Conservation (phyloP, 2,329 filamentous ascomycete species). For the Trichoderma koningiopsis region DNA sequence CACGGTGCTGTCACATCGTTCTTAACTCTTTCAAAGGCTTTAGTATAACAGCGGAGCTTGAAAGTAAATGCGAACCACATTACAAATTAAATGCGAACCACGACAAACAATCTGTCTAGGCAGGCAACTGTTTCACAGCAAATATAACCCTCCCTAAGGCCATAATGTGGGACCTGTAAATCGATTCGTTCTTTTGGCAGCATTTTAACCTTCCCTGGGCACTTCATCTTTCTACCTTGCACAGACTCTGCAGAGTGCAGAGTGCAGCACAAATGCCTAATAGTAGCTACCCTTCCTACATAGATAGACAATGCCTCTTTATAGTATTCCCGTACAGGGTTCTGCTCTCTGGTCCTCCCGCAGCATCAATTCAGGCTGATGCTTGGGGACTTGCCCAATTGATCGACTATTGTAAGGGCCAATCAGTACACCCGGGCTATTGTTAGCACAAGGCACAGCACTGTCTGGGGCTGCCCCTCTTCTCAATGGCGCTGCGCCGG, state of each 20-base stretch:
- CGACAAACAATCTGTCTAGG: no score
- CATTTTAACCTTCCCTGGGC: no score
- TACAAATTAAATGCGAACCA: no score
- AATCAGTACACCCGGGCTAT: background rate
- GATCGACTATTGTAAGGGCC: background rate
- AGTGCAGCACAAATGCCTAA: background rate
- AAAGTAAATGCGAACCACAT: no score
- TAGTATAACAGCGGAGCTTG: no score
- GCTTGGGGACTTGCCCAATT: background rate
- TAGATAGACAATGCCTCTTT: background rate
- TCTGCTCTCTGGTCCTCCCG: background rate
- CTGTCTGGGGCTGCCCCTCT: background rate
- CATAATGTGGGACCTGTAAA: no score
- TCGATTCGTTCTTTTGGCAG: no score
- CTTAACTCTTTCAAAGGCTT: no score
- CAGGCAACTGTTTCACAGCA: no score
- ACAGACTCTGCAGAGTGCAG: background rate
- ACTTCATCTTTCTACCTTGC: background rate
- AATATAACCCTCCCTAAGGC: no score
- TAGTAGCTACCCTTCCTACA: background rate
- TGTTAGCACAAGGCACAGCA: background rate
- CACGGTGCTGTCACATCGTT: no score
- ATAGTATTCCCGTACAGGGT: background rate
- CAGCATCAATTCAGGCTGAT: slow-evolving; percentile 2
- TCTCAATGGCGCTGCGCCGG: slow-evolving; percentile 1